Conservation (phyloP, 176 grass and related monocot genomes). For the Ensete ventricosum region DNA sequence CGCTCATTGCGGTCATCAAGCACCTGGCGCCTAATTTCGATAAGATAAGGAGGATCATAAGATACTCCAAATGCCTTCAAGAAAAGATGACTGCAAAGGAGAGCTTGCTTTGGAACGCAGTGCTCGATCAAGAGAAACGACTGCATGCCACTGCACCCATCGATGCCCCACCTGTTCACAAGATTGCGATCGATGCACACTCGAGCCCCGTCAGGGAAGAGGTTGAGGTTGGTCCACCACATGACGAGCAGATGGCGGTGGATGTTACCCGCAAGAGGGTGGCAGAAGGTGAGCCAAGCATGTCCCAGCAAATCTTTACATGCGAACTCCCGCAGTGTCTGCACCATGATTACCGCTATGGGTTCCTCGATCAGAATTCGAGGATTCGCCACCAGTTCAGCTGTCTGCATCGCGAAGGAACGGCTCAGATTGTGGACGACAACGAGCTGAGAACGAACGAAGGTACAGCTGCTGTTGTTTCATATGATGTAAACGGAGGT, state of each 20-base stretch:
- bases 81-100: constrained; percentile 1
- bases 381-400: background rate
- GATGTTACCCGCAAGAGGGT: background rate
- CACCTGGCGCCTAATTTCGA: background rate
- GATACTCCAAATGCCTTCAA: constrained; percentile 1
- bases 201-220: background rate
- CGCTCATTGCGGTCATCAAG: background rate
- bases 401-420: background rate
- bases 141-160: background rate
- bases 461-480: background rate
- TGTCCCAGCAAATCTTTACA: background rate
- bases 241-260: background rate
- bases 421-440: background rate
- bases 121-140: background rate
- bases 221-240: background rate
- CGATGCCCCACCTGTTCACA: background rate
- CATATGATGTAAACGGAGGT: background rate
- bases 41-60: background rate
- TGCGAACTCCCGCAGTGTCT: background rate
- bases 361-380: background rate
- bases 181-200: background rate
- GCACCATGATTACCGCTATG: background rate
- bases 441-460: background rate
- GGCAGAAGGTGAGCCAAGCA: background rate
- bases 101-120: background rate